A percentile compares a stretch with the other conserved stretches of the same genome.
phyloP scores from a whole-genome alignment of 2,329 filamentous ascomycete species.

The Alternaria metachromatica region DNA sequence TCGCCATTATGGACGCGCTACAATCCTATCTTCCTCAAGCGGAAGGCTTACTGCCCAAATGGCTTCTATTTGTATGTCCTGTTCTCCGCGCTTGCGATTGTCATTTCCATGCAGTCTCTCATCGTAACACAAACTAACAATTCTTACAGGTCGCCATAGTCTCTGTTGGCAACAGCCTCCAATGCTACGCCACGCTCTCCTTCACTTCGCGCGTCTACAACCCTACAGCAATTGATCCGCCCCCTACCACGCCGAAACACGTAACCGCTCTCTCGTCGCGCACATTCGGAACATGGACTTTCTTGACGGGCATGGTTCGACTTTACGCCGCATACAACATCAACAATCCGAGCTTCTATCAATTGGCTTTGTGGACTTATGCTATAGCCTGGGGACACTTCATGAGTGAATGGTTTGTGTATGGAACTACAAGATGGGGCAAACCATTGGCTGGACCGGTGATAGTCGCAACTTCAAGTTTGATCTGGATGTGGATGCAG shows the following conservation, averaged over 20 bases:
- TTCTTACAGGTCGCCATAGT: constrained; percentile 74
- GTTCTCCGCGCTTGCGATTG: background rate
- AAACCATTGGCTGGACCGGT: constrained; percentile 66
- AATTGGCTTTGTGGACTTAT: constrained; percentile 83
- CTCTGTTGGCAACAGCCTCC: constrained; percentile 82
- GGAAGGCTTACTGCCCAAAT: constrained; percentile 66
- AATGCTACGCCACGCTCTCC: constrained; percentile 79
- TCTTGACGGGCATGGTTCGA: constrained; percentile 77
- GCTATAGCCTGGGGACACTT: constrained; percentile 67
- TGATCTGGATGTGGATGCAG: constrained; percentile 70
- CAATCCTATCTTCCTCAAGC: constrained; percentile 52
- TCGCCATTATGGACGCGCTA: constrained; percentile 39
- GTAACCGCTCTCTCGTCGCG: constrained; percentile 78
- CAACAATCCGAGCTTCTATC: constrained; percentile 73
- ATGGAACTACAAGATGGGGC: constrained; percentile 73
- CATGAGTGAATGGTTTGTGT: constrained; percentile 79
- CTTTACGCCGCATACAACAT: constrained; percentile 87
- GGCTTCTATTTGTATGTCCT: constrained; percentile 66
- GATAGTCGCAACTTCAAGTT: constrained; percentile 61
- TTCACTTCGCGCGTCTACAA: constrained; percentile 90
- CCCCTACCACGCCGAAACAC: constrained; percentile 51
- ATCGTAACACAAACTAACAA: background rate
- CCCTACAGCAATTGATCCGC: constrained; percentile 57
- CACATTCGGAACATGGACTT: constrained; percentile 88
- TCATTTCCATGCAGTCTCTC: background rate